A percentile compares a stretch with the other conserved stretches of the same genome.
phyloP scores from a whole-genome alignment of 2,329 filamentous ascomycete species.

The Cryphonectria radicalis region DNA sequence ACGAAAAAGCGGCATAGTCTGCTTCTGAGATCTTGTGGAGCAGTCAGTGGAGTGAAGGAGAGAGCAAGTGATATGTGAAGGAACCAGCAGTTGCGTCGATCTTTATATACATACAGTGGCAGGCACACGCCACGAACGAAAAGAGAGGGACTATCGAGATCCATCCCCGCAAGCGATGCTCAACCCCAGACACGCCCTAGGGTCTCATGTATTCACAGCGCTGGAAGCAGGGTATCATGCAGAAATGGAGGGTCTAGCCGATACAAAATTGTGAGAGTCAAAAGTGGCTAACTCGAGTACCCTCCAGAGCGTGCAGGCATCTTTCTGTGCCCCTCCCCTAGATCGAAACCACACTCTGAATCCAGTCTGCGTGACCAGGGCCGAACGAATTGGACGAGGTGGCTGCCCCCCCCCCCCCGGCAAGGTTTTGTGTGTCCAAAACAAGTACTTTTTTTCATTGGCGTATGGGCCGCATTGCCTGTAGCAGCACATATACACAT shows the following conservation, averaged over 20 bases:
- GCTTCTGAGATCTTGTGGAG: background rate
- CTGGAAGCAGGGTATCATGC: background rate
- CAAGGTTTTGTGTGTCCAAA: background rate
- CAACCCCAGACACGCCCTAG: background rate
- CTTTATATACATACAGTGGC: background rate
- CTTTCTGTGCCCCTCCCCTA: background rate
- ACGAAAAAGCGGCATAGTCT: background rate
- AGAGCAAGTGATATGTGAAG: too few species aligned
- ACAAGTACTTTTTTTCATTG: background rate
- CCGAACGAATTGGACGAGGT: background rate
- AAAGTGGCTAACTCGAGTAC: constrained; percentile 4
- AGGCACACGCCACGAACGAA: background rate
- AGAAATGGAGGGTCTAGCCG: background rate
- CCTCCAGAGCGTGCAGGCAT: background rate
- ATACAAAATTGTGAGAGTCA: background rate
- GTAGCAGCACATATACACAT: background rate
- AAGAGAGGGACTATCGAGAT: background rate
- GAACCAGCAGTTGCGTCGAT: background rate
- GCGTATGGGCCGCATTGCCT: background rate
- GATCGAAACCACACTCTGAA: background rate
- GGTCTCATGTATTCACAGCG: background rate
- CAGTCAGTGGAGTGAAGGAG: background rate
- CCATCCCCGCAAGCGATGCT: constrained; percentile 8
- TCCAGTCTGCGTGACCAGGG: background rate
- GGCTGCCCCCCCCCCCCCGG: background rate